Base-by-base conservation (phyloP, 1,284 basidiomycete genomes). In the Apiotrichum gamsii region DNA sequence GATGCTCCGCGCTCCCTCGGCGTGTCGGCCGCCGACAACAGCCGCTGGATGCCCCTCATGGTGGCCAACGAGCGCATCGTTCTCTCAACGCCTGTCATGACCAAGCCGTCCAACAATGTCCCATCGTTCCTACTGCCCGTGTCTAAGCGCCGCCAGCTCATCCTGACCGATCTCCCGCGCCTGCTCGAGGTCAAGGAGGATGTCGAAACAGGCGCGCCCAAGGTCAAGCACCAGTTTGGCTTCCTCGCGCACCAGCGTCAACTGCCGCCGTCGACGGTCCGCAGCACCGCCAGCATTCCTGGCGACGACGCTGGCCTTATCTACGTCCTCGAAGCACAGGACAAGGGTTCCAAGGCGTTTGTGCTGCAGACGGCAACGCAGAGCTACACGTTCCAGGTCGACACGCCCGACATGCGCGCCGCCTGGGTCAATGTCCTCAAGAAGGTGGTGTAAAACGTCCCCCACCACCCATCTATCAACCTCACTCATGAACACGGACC, bases 151-250 rank as follows among this genome's bases (percentile, higher is more conserved):
- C 71, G 70, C 10, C 63, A 74, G 35, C 64, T 79, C 33, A 66
- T 78, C 24, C 59, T 79, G 3, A 79, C 77, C 15, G 75, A 76
- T 54, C 73, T 76, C 41, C 76, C 76, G 4, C 65, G 77, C 6
- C 61, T 79, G n/a, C 61, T 78, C 9, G 74, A 73, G 45, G 72
- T 77, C 59, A 77, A 76, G 54, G 76, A 77, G 40, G 66, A 68
- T 24, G 39, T 50, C 11, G 45, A 60, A 4, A 29, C 33, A 8
- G 48, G 42, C 5, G 43, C 29, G 54, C 43, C 50, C 3, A 42
- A 35, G 39, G 37, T 54, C 46, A 59, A 59, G 47, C 45, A 38
- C 39, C 52, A 56, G 43, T 53, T 54, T 29, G 40, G 40, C 6
- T 57, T 59, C 23, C 10, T 51, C 1, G 23, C 42, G 23, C 53